A percentile compares a stretch with the other conserved stretches of the same genome.
phyloP scores from a whole-genome alignment of 2,329 filamentous ascomycete species.

The Dactylella cylindrospora region DNA sequence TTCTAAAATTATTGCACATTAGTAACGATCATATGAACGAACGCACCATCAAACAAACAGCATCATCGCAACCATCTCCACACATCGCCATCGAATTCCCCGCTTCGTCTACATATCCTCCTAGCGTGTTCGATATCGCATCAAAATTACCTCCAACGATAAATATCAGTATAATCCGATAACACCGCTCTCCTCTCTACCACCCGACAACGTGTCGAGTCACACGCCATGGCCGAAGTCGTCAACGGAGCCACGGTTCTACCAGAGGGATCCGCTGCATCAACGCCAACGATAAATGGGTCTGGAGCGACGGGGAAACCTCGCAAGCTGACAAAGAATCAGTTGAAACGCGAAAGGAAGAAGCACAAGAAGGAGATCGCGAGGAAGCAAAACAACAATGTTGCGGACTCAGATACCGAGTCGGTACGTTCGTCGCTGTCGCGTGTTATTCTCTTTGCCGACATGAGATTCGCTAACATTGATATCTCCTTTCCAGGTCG shows the following conservation, averaged over 20 bases:
- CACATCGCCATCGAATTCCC: too few relatives aligned
- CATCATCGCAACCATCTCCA: constrained; percentile 4
- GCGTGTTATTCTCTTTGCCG: constrained; percentile 44
- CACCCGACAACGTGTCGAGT: constrained; percentile 1
- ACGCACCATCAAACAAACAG: too few relatives aligned
- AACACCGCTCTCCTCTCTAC: too few relatives aligned
- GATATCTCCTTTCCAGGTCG: constrained; percentile 44
- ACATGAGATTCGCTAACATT: constrained; percentile 47
- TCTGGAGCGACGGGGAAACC: constrained; percentile 31
- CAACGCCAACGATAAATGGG: constrained; percentile 22
- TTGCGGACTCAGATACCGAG: constrained; percentile 51
- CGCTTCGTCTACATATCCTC: too few relatives aligned
- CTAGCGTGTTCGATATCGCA: too few relatives aligned
- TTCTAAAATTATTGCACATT: too few relatives aligned
- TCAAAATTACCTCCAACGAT: too few relatives aligned
- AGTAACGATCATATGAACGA: too few relatives aligned
- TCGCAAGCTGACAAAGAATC: constrained; percentile 84
- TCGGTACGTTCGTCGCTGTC: constrained; percentile 46
- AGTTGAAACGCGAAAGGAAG: constrained; percentile 88
- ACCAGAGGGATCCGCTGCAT: constrained; percentile 14
- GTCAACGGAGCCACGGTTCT: constrained; percentile 31
- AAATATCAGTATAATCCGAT: too few relatives aligned
- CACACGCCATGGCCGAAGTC: constrained; percentile 26
- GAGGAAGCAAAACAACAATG: constrained; percentile 55
- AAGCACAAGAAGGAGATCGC: constrained; percentile 80